Base-by-base conservation (phyloP, 495 filamentous ascomycete genomes). In the Poronia punctata region DNA sequence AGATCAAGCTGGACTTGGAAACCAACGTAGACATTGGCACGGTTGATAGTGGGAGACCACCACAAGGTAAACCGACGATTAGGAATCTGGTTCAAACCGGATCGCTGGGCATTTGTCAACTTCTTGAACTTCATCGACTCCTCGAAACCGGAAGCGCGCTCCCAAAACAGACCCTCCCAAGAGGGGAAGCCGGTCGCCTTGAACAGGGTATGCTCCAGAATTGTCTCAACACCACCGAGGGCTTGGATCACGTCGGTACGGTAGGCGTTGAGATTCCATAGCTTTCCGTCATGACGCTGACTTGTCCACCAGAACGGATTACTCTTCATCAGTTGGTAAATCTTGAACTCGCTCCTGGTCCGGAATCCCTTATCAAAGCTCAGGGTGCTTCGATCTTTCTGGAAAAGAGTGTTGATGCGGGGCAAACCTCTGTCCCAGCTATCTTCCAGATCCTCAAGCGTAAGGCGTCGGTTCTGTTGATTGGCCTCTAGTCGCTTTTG, bases 271-370 rank as follows among this genome's bases (percentile, higher is more conserved):
- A 99, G 63, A 53, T 99, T 96, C 93, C 93, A 99, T 26, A 99
- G 67, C 62, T 97, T 99, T 60, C 93, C 93, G 54, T 99, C 93
- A 54, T 99, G 93, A 33, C 93, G 73, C 61, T 97, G 93, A 53
- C 86, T 94, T 2, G 93, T 99, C 93, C 92, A 98, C 90, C 89
- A 96, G 74, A 96, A 98, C 0, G 92, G 90, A 61, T 96, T 96
- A 71, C 86, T 94, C 80, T 96, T 97, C 92, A 98, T 97, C 46
- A 96, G 69, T 64, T 95, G 90, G 60, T 97, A 99, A 38, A 86
- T 83, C 69, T 97, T 99, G 72, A 97, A 99, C 67, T 99, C 93
- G 18, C 89, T 87, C 23, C 93, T 75, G 19, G 92, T 80, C 50
- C 93, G 84, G 79, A 96, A 97, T 29, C 93, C 93, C 66, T 99